Percentiles rank a stretch among this genome's conserved stretches.
Conservation (phyloP, 116 monocot species). For the Phalaenopsis hybrid region DNA sequence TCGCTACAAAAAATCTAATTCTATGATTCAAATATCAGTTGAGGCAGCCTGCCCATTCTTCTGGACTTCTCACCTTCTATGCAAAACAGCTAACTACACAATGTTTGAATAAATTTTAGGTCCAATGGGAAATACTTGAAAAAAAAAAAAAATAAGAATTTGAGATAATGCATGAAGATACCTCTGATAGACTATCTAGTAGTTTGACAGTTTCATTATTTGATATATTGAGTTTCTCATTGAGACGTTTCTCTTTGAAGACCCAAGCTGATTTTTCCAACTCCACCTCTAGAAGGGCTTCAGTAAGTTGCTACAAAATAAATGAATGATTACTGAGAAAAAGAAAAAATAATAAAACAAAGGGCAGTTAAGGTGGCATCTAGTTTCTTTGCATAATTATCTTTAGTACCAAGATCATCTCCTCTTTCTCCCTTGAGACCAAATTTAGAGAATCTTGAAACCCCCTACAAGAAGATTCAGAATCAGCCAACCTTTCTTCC, state of each 20-base stretch:
- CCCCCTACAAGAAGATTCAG: constrained; percentile 30
- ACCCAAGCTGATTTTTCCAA: constrained; percentile 53
- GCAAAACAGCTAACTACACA: too few species aligned
- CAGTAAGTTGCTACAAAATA: constrained; percentile 71
- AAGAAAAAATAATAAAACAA: background rate
- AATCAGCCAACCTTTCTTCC: constrained; percentile 38
- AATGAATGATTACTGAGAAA: background rate
- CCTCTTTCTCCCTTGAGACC: constrained; percentile 68
- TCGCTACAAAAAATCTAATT: too few species aligned
- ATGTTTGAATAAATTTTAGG: too few species aligned
- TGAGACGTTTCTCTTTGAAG: constrained; percentile 41
- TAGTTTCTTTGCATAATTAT: background rate
- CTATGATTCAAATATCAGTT: too few species aligned
- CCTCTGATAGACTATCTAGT: constrained; percentile 54
- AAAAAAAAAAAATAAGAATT: background rate
- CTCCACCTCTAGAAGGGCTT: constrained; percentile 77
- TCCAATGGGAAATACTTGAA: background rate
- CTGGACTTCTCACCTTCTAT: too few species aligned
- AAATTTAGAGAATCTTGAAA: constrained; percentile 41
- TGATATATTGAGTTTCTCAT: constrained; percentile 34
- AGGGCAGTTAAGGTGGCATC: background rate
- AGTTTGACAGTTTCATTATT: constrained; percentile 31
- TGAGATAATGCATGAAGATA: constrained; percentile 9
- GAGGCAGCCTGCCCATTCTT: too few species aligned
- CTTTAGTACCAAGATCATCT: constrained; percentile 61